Base-by-base conservation (phyloP, 345 rosid species). In the Eucalyptus tenuipes region DNA sequence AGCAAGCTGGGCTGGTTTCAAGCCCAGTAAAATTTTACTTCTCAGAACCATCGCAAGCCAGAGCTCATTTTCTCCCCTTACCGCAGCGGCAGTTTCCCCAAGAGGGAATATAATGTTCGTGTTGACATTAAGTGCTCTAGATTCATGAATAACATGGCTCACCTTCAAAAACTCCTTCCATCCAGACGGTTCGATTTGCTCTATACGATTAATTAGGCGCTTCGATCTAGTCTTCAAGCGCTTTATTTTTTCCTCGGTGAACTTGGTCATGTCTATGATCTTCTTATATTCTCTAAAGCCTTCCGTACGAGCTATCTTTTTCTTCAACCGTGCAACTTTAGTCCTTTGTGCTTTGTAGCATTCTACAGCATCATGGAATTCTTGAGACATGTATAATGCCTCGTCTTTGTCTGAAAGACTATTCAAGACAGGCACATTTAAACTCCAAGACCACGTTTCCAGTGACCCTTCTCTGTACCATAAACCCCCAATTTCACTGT, bases 381-480 rank as follows among this genome's bases (percentile, higher is more conserved):
- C 96, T 89, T 91, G 91, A 31, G 98, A 96, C 93, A 90, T 91
- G 88, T 89, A 94, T 55, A 94, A 89, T 61, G 92, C 92, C 88
- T 96, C 98, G 86, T 96, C 98, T 75, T 89, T 92, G 82, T 96
- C 97, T 2, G 96, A 94, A 86, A 97, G 96, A 89, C 99, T 96
- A 90, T 92, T 95, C 89, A 97, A 91, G 91, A 97, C 98, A 4
- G 99, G 99, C 87, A 96, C 99, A 87, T 96, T 96, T 91, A 96
- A 92, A 90, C 99, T 96, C 99, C 99, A 97, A 0, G 99, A 95
- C 99, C 99, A 96, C 64, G 99, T 96, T 91, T 96, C 99, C 25
- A 97, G 89, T 87, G 99, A 97, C 86, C 99, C 99, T 90, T 96
- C 98, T 91, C 90, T 90, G 91, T 88, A 92, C 98, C 97, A 97